Conservation (phyloP, 768 basidiomycete species). For the Plicaturopsis crispa region DNA sequence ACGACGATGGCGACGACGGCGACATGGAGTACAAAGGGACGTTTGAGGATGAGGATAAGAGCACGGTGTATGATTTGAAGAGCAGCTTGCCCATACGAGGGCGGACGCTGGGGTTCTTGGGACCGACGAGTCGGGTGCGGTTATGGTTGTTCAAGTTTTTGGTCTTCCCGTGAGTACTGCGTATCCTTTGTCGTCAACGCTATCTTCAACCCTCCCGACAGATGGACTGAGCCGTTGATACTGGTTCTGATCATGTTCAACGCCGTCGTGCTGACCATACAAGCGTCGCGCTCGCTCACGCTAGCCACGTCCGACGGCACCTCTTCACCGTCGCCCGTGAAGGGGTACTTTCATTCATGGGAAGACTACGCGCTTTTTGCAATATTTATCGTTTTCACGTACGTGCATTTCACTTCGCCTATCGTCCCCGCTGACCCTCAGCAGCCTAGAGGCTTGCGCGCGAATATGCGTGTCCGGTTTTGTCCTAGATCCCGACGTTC, state of each 20-base stretch:
- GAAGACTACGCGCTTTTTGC: constrained; percentile 83
- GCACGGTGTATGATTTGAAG: constrained; percentile 34
- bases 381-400: constrained; percentile 85
- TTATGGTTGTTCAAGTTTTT: constrained; percentile 60
- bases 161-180: constrained; percentile 54
- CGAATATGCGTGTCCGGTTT: constrained; percentile 89
- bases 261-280: constrained; percentile 74
- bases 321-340: constrained; percentile 31
- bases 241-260: constrained; percentile 80
- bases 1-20: constrained; percentile 31
- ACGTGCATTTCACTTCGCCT: constrained; percentile 21
- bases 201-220: constrained; percentile 18
- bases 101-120: constrained; percentile 69
- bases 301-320: constrained; percentile 19
- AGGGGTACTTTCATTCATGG: constrained; percentile 84
- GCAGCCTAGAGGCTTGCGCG: constrained; percentile 75
- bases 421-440: constrained; percentile 4
- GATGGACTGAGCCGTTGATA: constrained; percentile 83
- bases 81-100: constrained; percentile 57
- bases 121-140: constrained; percentile 59
- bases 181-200: constrained; percentile 1
- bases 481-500: constrained; percentile 75
- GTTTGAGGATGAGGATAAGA: constrained; percentile 25
- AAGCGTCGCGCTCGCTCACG: constrained; percentile 59
- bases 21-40: constrained; percentile 13